phyloP scores from a whole-genome alignment of 345 rosid genomes.

The Gynandropsis gynandra region DNA sequence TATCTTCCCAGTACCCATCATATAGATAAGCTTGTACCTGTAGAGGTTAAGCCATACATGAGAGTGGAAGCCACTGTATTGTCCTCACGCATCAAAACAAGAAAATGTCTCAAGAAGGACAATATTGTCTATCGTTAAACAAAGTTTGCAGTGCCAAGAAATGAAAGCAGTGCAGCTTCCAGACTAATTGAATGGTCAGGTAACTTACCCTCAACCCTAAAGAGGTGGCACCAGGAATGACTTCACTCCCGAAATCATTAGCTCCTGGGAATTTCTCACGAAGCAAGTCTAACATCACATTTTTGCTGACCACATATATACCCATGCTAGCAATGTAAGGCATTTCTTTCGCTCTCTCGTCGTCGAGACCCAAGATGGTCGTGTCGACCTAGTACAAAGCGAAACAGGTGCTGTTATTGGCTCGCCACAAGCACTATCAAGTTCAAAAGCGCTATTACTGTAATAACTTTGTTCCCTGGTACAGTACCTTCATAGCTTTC shows the following conservation, averaged over 20 bases:
- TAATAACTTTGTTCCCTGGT: background rate
- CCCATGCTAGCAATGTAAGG: slow-evolving; percentile 99
- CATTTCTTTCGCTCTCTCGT: slow-evolving; percentile 83
- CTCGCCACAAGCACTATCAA: background rate
- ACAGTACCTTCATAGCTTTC: slow-evolving; percentile 74
- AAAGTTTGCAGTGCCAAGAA: too few species aligned
- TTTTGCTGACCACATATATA: slow-evolving; percentile 84
- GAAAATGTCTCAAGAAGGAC: too few species aligned
- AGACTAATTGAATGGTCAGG: background rate
- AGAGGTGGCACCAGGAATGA: slow-evolving; percentile 94
- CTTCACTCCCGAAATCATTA: slow-evolving; percentile 98
- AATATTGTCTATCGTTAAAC: too few species aligned
- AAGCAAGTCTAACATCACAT: slow-evolving; percentile 83
- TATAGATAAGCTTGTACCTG: slow-evolving; percentile 96
- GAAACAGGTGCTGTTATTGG: slow-evolving; percentile 6
- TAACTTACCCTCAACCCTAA: slow-evolving; percentile 72
- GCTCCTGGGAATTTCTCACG: slow-evolving; percentile 91
- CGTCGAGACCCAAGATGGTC: slow-evolving; percentile 87
- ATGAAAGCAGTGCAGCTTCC: too few species aligned
- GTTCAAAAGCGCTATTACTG: background rate
- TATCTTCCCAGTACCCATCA: slow-evolving; percentile 98
- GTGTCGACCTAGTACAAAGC: slow-evolving; percentile 66
- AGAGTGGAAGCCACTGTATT: background rate
- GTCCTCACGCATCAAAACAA: background rate
- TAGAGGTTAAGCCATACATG: background rate